Conservation (phyloP, 2,329 filamentous ascomycete genomes). For the Cercospora sp. region DNA sequence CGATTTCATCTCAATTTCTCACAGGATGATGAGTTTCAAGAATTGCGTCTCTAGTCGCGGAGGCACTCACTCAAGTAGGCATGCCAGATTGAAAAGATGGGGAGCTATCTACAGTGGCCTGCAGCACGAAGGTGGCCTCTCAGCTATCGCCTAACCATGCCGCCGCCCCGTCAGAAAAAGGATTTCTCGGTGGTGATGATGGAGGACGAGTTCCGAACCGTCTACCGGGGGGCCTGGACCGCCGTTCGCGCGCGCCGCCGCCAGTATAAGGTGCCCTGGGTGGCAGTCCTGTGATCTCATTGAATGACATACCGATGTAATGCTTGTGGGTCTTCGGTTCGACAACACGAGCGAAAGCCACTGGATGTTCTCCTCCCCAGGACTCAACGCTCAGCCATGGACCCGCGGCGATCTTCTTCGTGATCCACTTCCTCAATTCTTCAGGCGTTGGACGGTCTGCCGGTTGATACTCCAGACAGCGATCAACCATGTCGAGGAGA, state of each 20-base stretch:
- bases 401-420: neutral
- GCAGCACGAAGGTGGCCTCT: neutral
- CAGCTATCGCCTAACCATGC: neutral
- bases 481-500: constrained; percentile 14
- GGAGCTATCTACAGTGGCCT: neutral
- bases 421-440: neutral
- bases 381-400: constrained; percentile 2
- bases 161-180: neutral
- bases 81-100: neutral
- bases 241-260: neutral
- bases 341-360: neutral
- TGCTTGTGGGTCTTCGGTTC: neutral
- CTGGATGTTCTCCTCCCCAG: constrained; percentile 2
- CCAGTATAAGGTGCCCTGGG: neutral
- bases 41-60: constrained; percentile 29
- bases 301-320: constrained; percentile 1
- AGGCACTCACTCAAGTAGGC: neutral
- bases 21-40: constrained; percentile 44
- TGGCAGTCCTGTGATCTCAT: neutral
- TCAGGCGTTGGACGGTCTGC: constrained; percentile 11
- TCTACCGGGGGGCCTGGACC: neutral
- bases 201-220: neutral
- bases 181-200: neutral
- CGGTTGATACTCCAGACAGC: constrained; percentile 12
- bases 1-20: constrained; percentile 48